Percentiles rank a stretch among this genome's conserved stretches.
phyloP scores from a whole-genome alignment of 1,284 basidiomycete species.

The Malassezia japonica region DNA sequence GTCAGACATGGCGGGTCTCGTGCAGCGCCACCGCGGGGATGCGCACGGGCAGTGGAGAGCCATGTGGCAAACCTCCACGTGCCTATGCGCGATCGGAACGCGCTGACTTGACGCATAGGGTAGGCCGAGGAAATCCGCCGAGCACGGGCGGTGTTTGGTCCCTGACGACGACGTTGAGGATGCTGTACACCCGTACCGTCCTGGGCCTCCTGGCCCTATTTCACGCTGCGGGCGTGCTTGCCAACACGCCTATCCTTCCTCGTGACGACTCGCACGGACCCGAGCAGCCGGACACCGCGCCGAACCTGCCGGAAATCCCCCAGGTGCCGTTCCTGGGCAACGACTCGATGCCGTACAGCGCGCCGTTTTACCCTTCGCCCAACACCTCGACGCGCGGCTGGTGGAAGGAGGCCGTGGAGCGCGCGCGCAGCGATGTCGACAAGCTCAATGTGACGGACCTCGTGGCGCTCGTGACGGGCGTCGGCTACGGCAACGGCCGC shows the following conservation, averaged over 20 bases:
- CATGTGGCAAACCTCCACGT: no score
- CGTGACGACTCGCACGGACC: conserved; percentile 2
- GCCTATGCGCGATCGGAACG: no score
- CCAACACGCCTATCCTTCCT: no score
- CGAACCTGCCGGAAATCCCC: conserved; percentile 2
- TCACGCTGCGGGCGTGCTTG: no score
- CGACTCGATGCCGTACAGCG: conserved; percentile 30
- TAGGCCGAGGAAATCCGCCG: no score
- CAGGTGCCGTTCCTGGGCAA: conserved; percentile 22
- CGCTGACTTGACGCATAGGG: no score
- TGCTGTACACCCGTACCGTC: no score
- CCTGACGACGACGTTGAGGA: no score
- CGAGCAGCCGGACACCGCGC: conserved; percentile 6
- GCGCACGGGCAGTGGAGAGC: neutral
- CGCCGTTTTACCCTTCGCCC: conserved; percentile 30
- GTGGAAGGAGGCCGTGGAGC: conserved; percentile 60
- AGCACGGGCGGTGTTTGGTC: no score
- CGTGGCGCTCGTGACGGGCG: conserved; percentile 50
- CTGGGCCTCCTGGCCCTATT: no score
- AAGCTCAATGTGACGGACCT: conserved; percentile 52
- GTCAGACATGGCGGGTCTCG: conserved; percentile 9
- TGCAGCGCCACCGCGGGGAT: neutral
- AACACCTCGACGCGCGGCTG: conserved; percentile 26
- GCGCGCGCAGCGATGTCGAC: conserved; percentile 47
- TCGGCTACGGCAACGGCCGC: conserved; percentile 23